Conservation (phyloP, 805 yeast genomes). For the Starmerella riodocensis region DNA sequence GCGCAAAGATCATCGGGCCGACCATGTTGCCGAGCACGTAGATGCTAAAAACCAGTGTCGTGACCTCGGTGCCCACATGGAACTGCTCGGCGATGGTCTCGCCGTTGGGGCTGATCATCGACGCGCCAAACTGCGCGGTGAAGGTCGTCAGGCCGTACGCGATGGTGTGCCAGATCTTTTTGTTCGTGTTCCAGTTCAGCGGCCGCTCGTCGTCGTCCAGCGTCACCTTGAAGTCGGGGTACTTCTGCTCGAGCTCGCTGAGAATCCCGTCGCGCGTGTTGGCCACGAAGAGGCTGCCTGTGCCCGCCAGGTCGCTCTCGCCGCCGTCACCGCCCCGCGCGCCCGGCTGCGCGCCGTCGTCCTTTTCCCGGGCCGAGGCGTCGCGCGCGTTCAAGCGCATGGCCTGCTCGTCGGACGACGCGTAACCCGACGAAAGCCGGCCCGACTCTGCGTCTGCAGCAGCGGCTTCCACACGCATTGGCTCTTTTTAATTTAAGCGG, state of each 20-base stretch:
- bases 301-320: neutral
- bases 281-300: neutral
- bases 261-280: conserved; percentile 1
- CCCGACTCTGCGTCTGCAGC: no score
- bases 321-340: neutral
- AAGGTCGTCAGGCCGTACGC: conserved; percentile 34
- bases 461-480: no score
- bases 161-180: conserved; percentile 33
- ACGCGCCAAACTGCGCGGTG: conserved; percentile 44
- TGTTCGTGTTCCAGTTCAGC: conserved; percentile 38
- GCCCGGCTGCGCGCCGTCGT: neutral
- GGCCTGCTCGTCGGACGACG: neutral
- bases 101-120: conserved; percentile 40
- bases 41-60: conserved; percentile 39
- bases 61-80: conserved; percentile 33
- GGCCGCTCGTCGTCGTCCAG: conserved; percentile 31
- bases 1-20: conserved; percentile 48
- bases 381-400: neutral
- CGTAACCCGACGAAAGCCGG: no score
- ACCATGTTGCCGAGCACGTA: conserved; percentile 50
- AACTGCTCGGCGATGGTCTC: conserved; percentile 35
- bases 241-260: conserved; percentile 9
- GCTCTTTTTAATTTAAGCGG: no score
- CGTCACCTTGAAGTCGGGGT: conserved; percentile 10
- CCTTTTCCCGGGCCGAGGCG: neutral